Conservation (phyloP, 129 eudicot species). For the Lactuca sativa region DNA sequence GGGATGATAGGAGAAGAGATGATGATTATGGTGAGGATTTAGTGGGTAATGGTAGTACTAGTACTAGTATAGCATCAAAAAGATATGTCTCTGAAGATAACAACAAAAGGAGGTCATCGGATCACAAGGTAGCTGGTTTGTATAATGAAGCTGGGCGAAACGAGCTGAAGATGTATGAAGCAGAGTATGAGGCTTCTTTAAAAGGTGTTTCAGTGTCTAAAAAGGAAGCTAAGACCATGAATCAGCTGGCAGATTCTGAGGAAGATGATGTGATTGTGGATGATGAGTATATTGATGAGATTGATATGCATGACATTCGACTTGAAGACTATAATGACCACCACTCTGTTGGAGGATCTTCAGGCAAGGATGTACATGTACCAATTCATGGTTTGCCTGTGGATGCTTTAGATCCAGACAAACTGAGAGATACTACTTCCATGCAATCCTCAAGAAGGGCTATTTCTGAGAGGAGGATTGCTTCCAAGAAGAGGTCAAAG, state of each 20-base stretch:
- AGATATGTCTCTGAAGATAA: constrained; percentile 21
- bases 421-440: constrained; percentile 24
- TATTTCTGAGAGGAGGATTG: constrained; percentile 52
- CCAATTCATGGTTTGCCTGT: constrained; percentile 33
- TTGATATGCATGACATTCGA: constrained; percentile 80
- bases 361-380: constrained; percentile 24
- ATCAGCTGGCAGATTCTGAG: constrained; percentile 37
- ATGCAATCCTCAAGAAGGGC: constrained; percentile 44
- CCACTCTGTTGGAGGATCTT: constrained; percentile 36
- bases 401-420: constrained; percentile 44
- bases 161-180: constrained; percentile 87
- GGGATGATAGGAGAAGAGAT: constrained; percentile 97
- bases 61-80: constrained; percentile 5
- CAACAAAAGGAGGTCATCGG: constrained; percentile 29
- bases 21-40: constrained; percentile 86
- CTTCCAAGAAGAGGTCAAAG: constrained; percentile 63
- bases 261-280: constrained; percentile 59
- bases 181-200: constrained; percentile 88
- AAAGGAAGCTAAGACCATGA: constrained; percentile 22
- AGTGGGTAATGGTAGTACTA: constrained; percentile 28
- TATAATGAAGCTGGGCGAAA: constrained; percentile 98
- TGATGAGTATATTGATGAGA: constrained; percentile 92
- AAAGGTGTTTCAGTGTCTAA: constrained; percentile 44
- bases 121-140: constrained; percentile 53
- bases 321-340: constrained; percentile 58